phyloP scores from a whole-genome alignment of 257 asterid genomes.

The Scutellaria galericulata region DNA sequence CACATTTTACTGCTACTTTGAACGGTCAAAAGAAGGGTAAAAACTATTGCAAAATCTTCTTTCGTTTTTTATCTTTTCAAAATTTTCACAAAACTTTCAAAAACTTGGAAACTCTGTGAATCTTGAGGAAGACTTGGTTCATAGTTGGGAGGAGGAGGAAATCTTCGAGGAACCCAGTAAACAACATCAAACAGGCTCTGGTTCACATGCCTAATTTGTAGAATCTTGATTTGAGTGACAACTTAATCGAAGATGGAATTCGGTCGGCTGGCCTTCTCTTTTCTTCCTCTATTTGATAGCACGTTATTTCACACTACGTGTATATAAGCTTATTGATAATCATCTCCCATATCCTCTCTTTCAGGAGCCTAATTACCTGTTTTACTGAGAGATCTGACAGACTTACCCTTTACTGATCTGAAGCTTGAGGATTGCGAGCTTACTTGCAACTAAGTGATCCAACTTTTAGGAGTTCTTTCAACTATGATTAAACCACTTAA shows the following conservation, averaged over 20 bases:
- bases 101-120: too few species aligned
- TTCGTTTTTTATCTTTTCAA: too few species aligned
- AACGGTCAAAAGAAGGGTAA: too few species aligned
- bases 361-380: constrained; percentile 72
- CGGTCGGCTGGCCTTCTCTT: constrained; percentile 48
- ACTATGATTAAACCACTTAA: constrained; percentile 66
- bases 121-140: too few species aligned
- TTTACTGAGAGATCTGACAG: constrained; percentile 57
- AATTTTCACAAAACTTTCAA: too few species aligned
- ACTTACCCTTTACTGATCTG: constrained; percentile 61
- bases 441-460: constrained; percentile 54
- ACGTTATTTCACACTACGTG: constrained; percentile 32
- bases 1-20: too few species aligned
- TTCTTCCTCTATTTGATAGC: not conserved
- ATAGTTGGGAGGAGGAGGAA: too few species aligned
- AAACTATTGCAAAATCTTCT: too few species aligned
- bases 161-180: too few species aligned
- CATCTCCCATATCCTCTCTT: not conserved
- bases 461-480: constrained; percentile 73
- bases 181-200: too few species aligned
- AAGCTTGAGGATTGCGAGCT: constrained; percentile 86
- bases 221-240: constrained; percentile 86
- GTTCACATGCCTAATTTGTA: constrained; percentile 77
- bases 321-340: constrained; percentile 12
- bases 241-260: constrained; percentile 77